Percentiles rank a stretch among this genome's conserved stretches.
phyloP scores from a whole-genome alignment of 257 asterid genomes.

The Cruciata laevipes region DNA sequence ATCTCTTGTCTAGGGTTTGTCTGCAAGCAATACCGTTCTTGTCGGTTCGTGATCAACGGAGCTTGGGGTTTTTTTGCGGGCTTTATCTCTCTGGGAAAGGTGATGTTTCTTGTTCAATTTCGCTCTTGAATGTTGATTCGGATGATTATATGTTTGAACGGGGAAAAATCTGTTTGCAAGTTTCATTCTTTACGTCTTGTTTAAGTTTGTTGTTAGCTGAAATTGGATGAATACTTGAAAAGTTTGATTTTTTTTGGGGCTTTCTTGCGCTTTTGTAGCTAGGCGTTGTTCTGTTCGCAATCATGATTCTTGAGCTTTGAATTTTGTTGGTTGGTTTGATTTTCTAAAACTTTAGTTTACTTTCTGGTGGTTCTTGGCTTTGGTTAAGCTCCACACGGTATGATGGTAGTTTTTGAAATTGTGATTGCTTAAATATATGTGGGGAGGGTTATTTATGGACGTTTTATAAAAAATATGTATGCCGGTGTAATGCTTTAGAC shows the following conservation, averaged over 20 bases:
- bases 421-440: not conserved
- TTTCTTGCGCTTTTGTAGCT: not conserved
- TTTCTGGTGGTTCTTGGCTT: not conserved
- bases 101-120: not conserved
- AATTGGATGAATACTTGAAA: not conserved
- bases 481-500: not conserved
- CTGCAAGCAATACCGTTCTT: not conserved
- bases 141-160: not conserved
- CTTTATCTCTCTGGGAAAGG: not conserved
- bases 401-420: not conserved
- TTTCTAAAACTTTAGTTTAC: not conserved
- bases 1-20: not conserved
- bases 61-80: not conserved
- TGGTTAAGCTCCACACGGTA: not conserved
- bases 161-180: not conserved
- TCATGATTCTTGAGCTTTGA: not conserved
- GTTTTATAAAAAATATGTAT: too few species aligned
- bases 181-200: not conserved
- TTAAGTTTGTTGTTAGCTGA: not conserved
- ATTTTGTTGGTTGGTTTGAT: not conserved
- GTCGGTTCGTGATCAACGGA: not conserved
- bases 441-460: not conserved
- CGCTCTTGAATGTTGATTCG: not conserved
- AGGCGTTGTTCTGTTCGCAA: not conserved
- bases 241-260: not conserved